Evolutionary conservation across 345 rosid species (phyloP).

Genomic region (Euphorbia lathyris): DNA sequence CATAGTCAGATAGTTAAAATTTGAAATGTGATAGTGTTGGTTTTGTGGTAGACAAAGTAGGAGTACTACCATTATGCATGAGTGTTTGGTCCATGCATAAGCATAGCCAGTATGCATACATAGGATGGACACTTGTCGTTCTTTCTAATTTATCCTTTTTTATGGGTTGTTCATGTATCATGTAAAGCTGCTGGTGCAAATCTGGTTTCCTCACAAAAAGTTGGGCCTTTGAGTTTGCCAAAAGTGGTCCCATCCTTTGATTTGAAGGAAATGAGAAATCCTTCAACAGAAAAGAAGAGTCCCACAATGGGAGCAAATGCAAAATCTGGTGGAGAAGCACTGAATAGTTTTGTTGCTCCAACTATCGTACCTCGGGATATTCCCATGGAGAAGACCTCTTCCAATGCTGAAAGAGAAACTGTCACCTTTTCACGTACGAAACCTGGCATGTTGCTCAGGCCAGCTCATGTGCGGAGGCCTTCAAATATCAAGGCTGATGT

Average conservation of each 20-base stretch:
- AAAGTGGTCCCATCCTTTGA: constrained; percentile 36
- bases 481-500: constrained; percentile 53
- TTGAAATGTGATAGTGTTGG: not conserved
- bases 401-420: constrained; percentile 52
- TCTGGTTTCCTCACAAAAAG: constrained; percentile 44
- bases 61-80: not conserved
- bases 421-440: constrained; percentile 82
- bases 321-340: constrained; percentile 46
- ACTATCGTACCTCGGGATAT: constrained; percentile 37
- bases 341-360: constrained; percentile 38
- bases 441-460: constrained; percentile 91
- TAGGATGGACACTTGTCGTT: not conserved
- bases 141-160: not conserved
- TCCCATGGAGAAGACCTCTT: constrained; percentile 46
- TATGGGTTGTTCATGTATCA: constrained; percentile 25
- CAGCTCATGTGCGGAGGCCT: constrained; percentile 63
- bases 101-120: not conserved
- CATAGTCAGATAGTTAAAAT: not conserved
- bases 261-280: constrained; percentile 30
- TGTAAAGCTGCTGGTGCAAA: constrained; percentile 65
- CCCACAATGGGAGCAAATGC: constrained; percentile 19
- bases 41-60: not conserved
- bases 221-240: constrained; percentile 43
- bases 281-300: constrained; percentile 38
- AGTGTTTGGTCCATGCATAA: not conserved